A percentile compares a stretch with the other conserved stretches of the same genome.
Evolutionary conservation across 805 yeast genomes (phyloP).

Genomic region (Metschnikowia orientalis): DNA sequence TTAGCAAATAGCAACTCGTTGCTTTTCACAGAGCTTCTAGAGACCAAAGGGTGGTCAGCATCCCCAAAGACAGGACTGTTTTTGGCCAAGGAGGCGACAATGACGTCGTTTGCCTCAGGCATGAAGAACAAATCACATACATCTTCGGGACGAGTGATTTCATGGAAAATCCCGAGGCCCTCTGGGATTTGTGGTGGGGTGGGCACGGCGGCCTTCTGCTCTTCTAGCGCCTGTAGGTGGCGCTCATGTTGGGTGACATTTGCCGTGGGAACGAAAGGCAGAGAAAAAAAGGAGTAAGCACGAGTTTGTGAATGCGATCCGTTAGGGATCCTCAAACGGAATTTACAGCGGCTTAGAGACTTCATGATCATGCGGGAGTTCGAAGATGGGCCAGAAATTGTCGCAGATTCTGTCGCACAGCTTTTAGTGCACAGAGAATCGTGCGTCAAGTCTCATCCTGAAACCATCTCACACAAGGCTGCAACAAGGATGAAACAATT

Average conservation of each 20-base stretch:
- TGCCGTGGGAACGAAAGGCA: slow-evolving; percentile 27
- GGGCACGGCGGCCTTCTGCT: slow-evolving; percentile 34
- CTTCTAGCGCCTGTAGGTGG: slow-evolving; percentile 26
- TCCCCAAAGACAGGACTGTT: slow-evolving; percentile 29
- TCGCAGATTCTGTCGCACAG: too few relatives aligned
- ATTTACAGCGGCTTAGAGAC: too few relatives aligned
- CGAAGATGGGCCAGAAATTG: too few relatives aligned
- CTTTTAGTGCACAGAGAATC: too few relatives aligned
- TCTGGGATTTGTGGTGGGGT: slow-evolving; percentile 20
- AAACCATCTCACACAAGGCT: too few relatives aligned
- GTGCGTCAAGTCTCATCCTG: too few relatives aligned
- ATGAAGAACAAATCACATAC: slow-evolving; percentile 31
- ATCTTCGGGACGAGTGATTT: slow-evolving; percentile 32
- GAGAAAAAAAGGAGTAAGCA: too few relatives aligned
- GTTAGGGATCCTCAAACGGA: too few relatives aligned
- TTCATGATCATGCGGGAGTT: too few relatives aligned
- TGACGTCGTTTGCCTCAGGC: slow-evolving; percentile 27
- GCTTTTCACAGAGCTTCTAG: slow-evolving; percentile 10
- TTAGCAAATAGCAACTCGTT: slow-evolving; percentile 25
- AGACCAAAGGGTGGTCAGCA: slow-evolving; percentile 19
- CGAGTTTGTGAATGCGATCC: too few relatives aligned
- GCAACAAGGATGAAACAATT: too few relatives aligned
- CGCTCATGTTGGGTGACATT: slow-evolving; percentile 24
- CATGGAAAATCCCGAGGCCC: slow-evolving; percentile 10
- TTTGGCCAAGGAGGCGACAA: slow-evolving; percentile 27